A percentile compares a stretch with the other conserved stretches of the same genome.
Evolutionary conservation across 106 monocot species (phyloP).

Genomic region (Gastrodia elata): DNA sequence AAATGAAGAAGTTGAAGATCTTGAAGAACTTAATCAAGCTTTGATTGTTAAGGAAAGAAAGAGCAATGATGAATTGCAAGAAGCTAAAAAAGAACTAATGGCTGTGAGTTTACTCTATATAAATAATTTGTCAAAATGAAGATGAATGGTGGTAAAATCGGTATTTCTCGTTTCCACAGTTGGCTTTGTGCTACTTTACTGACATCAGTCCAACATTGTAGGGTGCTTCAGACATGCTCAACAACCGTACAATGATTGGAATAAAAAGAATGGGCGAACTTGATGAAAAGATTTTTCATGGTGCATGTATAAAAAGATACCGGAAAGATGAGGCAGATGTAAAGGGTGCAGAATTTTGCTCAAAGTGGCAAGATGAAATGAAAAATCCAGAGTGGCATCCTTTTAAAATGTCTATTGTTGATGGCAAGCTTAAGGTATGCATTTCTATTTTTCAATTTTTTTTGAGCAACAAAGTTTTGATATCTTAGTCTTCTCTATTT

Average conservation of each 20-base stretch:
- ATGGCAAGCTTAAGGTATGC: conserved; percentile 37
- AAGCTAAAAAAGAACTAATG: conserved; percentile 65
- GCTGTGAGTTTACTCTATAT: conserved; percentile 4
- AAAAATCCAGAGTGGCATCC: conserved; percentile 50
- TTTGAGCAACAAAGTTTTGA: not conserved
- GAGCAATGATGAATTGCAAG: conserved; percentile 73
- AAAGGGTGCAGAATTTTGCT: conserved; percentile 22
- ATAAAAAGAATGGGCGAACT: conserved; percentile 49
- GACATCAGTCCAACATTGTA: conserved; percentile 5
- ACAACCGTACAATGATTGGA: conserved; percentile 15
- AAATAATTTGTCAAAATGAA: not conserved
- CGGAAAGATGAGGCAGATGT: conserved; percentile 22
- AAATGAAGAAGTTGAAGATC: conserved; percentile 59
- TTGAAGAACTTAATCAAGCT: conserved; percentile 50
- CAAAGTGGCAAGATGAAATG: conserved; percentile 50
- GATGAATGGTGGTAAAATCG: not conserved
- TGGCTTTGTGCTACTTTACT: not conserved
- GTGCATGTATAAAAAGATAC: conserved; percentile 31
- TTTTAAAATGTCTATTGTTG: conserved; percentile 17
- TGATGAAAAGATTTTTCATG: conserved; percentile 22
- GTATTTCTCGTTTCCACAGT: not conserved
- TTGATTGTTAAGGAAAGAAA: conserved; percentile 46
- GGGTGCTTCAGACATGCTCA: conserved; percentile 18
- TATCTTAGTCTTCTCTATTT: too few relatives aligned
- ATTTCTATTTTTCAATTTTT: not conserved